phyloP scores from a whole-genome alignment of 1,139 yeast genomes.

The Diutina neorugosa region DNA sequence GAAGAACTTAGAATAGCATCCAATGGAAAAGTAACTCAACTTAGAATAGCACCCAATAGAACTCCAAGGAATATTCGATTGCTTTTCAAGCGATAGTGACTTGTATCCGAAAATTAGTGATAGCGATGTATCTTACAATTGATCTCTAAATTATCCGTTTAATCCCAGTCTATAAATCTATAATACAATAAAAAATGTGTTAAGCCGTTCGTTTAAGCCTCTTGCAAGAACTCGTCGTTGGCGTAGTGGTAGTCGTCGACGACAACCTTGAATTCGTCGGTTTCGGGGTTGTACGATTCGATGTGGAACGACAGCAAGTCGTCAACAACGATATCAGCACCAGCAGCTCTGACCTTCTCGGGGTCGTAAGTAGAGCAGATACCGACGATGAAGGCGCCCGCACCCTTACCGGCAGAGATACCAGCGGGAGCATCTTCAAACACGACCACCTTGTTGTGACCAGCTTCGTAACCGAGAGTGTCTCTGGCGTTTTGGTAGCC shows the following conservation, averaged over 20 bases:
- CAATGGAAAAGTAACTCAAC: too few species aligned
- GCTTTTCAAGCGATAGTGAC: too few species aligned
- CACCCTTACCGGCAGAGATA: constrained; percentile 70
- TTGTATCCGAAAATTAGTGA: too few species aligned
- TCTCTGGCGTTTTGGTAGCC: constrained; percentile 62
- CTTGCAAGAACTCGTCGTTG: constrained; percentile 29
- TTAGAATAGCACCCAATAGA: too few species aligned
- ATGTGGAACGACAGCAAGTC: constrained; percentile 44
- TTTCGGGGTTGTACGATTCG: constrained; percentile 30
- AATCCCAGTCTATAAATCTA: neutral
- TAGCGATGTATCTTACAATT: neutral
- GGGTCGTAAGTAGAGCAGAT: constrained; percentile 71
- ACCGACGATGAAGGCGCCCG: constrained; percentile 76
- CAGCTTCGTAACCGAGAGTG: constrained; percentile 38
- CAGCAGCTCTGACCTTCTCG: constrained; percentile 55
- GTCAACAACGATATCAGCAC: constrained; percentile 72
- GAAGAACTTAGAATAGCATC: too few species aligned
- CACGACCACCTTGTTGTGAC: constrained; percentile 45
- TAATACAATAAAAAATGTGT: neutral
- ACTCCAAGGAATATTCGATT: too few species aligned
- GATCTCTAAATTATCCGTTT: neutral
- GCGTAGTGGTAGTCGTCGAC: constrained; percentile 35
- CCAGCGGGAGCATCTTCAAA: constrained; percentile 90
- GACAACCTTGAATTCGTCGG: constrained; percentile 35
- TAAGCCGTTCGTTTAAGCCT: constrained; percentile 8